phyloP scores from a whole-genome alignment of 169 alveolate species.

The Plasmodium reichenowi region DNA sequence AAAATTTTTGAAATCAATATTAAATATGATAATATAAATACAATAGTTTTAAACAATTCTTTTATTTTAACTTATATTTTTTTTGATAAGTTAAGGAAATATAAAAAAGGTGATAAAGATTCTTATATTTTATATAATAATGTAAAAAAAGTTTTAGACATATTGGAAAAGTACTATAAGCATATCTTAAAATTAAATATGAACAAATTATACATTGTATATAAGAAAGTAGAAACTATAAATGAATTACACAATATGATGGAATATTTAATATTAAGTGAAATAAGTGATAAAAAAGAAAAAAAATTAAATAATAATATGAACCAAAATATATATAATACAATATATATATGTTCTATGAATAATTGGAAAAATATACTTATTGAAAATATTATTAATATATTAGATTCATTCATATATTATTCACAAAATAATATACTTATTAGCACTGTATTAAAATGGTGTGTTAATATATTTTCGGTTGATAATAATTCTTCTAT shows the following conservation, averaged over 20 bases:
- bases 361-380: conserved; percentile 1
- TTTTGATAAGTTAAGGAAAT: conserved; percentile 46
- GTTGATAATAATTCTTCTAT: neutral
- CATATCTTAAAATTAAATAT: conserved; percentile 5
- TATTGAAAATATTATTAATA: conserved; percentile 33
- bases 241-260: neutral
- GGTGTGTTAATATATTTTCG: conserved; percentile 39
- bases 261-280: neutral
- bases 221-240: neutral
- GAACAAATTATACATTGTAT: neutral
- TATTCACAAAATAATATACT: conserved; percentile 33
- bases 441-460: conserved; percentile 27
- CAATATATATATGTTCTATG: too few species aligned
- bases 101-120: conserved; percentile 20
- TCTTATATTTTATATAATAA: conserved; percentile 43
- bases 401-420: conserved; percentile 33
- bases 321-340: too few species aligned
- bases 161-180: conserved; percentile 31
- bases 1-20: conserved; percentile 18
- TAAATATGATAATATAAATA: conserved; percentile 8
- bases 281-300: neutral
- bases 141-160: conserved; percentile 27
- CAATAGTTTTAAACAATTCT: conserved; percentile 22
- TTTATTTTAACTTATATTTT: conserved; percentile 31
- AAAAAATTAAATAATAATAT: neutral